Evolutionary conservation across 352 stramenopile genomes (phyloP).

Genomic region (Phytophthora vignae): DNA sequence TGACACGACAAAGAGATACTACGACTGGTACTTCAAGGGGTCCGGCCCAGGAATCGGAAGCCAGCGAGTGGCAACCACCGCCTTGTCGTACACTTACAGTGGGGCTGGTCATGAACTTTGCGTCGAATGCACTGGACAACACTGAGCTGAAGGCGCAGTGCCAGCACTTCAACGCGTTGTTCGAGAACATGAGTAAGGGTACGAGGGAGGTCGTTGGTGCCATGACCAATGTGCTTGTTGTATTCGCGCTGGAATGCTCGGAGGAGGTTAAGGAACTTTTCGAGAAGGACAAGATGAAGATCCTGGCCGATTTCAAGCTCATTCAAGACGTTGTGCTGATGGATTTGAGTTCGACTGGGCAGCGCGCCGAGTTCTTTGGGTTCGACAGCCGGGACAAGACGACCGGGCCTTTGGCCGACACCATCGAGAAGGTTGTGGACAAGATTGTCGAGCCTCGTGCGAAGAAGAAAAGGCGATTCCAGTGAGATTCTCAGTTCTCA

Average conservation of each 20-base stretch:
- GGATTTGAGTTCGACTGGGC: neutral
- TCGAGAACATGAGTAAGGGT: neutral
- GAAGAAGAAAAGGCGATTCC: neutral
- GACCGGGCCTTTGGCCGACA: no score
- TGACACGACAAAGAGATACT: neutral
- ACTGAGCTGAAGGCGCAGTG: neutral
- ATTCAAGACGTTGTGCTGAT: neutral
- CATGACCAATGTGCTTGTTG: neutral
- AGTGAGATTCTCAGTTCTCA: no score
- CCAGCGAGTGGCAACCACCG: neutral
- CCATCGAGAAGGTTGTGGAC: neutral
- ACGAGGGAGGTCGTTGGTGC: neutral
- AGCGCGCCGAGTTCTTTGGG: neutral
- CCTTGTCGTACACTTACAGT: neutral
- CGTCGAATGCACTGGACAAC: neutral
- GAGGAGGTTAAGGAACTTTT: neutral
- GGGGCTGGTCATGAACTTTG: neutral
- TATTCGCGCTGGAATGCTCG: neutral
- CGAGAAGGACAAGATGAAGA: neutral
- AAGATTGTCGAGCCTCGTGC: neutral
- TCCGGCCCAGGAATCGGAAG: neutral
- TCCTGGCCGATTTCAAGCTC: neutral
- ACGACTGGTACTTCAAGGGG: neutral
- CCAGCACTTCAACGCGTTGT: neutral
- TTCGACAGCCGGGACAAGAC: neutral